Percentiles rank a stretch among this genome's conserved stretches.
phyloP scores from a whole-genome alignment of 2,329 filamentous ascomycete species.

The Dactylellina leptospora region DNA sequence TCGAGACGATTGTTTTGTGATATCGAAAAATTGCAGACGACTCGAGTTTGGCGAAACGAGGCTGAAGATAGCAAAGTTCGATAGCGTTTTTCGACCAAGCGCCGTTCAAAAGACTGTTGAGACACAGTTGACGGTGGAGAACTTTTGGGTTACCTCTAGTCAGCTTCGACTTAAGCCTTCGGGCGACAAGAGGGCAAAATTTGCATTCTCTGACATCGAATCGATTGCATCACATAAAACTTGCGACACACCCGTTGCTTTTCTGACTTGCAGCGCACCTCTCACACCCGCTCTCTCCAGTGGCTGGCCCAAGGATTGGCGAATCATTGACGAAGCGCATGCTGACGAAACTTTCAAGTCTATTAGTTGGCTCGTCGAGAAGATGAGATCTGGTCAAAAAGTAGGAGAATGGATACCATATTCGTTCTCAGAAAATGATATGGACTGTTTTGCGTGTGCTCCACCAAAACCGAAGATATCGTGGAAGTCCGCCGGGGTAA shows the following conservation, averaged over 20 bases:
- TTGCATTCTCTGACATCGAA: conserved; percentile 1
- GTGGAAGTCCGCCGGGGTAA: conserved; percentile 60
- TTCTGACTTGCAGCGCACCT: conserved; percentile 12
- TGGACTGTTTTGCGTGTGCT: conserved; percentile 59
- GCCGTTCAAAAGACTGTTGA: background rate
- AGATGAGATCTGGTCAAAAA: conserved; percentile 54
- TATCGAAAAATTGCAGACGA: conserved; percentile 64
- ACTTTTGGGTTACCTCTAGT: conserved; percentile 24
- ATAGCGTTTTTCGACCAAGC: conserved; percentile 60
- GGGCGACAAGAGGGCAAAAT: conserved; percentile 2
- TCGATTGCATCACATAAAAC: conserved; percentile 3
- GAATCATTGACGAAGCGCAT: conserved; percentile 18
- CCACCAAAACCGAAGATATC: conserved; percentile 60
- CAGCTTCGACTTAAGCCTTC: conserved; percentile 24
- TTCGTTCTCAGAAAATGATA: conserved; percentile 39
- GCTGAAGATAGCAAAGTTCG: conserved; percentile 63
- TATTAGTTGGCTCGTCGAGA: conserved; percentile 59
- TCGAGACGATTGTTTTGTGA: conserved; percentile 67
- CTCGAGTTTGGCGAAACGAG: conserved; percentile 64
- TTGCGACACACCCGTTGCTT: conserved; percentile 17
- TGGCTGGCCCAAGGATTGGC: conserved; percentile 12
- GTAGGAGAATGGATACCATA: conserved; percentile 54
- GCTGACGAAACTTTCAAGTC: conserved; percentile 55
- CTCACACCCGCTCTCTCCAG: conserved; percentile 11
- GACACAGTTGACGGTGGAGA: conserved; percentile 26